Evolutionary conservation across 768 basidiomycete genomes (phyloP), one percentile per base, ranked within the genome.

Genomic region (Saitozyma sp.): DNA sequence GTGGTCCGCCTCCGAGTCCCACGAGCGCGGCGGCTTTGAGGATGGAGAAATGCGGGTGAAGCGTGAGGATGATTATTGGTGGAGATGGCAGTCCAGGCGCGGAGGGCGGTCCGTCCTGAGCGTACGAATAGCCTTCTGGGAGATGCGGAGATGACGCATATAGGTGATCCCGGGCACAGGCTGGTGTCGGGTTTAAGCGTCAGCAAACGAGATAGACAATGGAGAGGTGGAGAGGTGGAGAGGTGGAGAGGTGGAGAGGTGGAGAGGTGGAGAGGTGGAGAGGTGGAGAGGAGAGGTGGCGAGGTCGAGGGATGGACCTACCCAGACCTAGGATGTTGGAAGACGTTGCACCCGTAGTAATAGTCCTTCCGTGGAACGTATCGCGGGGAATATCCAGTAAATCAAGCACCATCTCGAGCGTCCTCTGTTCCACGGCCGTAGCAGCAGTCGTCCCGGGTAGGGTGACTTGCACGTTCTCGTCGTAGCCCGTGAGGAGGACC

Each of bases 291-390:
- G 37, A n/a, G n/a, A n/a, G n/a, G n/a, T 29, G 29, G 29, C 2
- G 29, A 42, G 29, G 55, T 20, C 14, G 38, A 9, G 48, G 13
- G 4, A 20, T 29, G 17, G 38, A 56, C 68, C 7, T 41, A 81
- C 80, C 79, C 0, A 83, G 69, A 8, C 82, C 83, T 37, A 83
- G 75, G 10, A 82, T 65, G 64, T 83, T 83, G 16, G 76, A 74
- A 0, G 80, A 75, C 0, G 83, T 83, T 3, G 82, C 83, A 29
- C 83, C 83, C 1, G 81, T 82, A 0, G 82, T 83, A 29, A 83
- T 56, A 0, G 80, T 80, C 46, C 82, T 72, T 9, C 78, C 78
- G 14, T 53, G 59, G 68, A 80, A 83, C 8, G 14, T 49, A 20
- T 71, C 66, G 5, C 68, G 51, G 11, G 62, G 59, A 5, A 78